These are phyloP conservation scores for Syzygium aqueum DNA, from an alignment of 345 rosid genomes.

Conservation along the genomic window DNA sequence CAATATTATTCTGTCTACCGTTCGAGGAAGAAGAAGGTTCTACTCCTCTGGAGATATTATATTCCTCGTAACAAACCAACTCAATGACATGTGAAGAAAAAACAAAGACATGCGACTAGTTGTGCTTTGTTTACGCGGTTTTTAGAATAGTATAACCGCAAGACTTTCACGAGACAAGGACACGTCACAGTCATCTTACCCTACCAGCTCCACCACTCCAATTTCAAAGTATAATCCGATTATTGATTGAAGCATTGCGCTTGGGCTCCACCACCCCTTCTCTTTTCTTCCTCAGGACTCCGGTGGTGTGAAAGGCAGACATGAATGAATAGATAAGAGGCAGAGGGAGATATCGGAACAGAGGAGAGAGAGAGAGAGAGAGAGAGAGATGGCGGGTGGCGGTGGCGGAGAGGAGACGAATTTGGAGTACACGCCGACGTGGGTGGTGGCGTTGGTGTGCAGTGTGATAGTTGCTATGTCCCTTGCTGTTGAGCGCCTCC, in stretches of 20 bases:
- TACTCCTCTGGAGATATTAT: not conserved
- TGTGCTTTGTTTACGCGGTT: not conserved
- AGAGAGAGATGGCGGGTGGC: conserved; percentile 3
- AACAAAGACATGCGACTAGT: not conserved
- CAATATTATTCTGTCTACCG: not conserved
- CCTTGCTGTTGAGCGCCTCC: conserved; percentile 49
- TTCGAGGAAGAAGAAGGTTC: not conserved
- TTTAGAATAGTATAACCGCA: not conserved
- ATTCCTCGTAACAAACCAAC: not conserved
- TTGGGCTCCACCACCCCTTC: not conserved
- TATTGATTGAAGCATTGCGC: not conserved
- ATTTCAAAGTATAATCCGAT: not conserved
- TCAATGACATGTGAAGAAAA: not conserved
- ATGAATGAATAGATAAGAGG: not conserved
- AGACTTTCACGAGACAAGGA: not conserved
- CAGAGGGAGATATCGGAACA: not conserved
- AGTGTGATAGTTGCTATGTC: conserved; percentile 60
- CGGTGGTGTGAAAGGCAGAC: not conserved
- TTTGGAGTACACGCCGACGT: conserved; percentile 73
- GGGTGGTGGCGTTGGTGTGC: conserved; percentile 87
- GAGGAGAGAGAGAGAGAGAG: no score
- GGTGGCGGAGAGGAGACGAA: conserved; percentile 30
- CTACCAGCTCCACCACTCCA: not conserved
- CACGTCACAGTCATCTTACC: not conserved
- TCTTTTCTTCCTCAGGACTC: not conserved